Base-by-base conservation (phyloP, 768 basidiomycete species). In the Termitomyces sp. region DNA sequence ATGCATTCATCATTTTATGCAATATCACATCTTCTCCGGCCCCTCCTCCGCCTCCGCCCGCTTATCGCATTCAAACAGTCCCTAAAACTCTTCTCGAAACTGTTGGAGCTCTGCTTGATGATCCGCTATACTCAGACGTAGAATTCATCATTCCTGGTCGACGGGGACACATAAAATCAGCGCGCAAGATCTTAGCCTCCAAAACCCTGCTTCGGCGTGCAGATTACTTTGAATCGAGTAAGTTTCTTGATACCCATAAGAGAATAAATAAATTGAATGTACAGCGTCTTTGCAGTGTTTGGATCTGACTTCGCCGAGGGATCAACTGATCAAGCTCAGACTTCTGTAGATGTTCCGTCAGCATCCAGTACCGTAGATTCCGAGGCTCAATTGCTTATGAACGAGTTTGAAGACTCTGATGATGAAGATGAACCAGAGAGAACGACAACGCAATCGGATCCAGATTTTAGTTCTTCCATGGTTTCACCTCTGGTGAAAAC, bases 111-210 rank as follows among this genome's bases (percentile, higher is more conserved):
- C 70, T 93, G 24, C 73, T 93, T 10, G 85, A 93, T 61, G 88
- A 93, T 62, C 87, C 87, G n/a, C 65, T 79, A 12, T 93, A 93
- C 62, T 91, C 91, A 6, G 91, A 94, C 62, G 82, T 93, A 17
- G 84, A 87, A 65, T 93, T 94, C 60, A 72, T 92, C 19, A 71
- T 93, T 30, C 87, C 88, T 0, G 63, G 67, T 47, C 67, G 70
- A 44, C 64, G 66, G 2, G 70, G 73, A 42, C 71, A 71, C 32
- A 64, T 75, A 34, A 67, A 68, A 22, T 66, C 73, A 26, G 70
- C 71, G 15, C 67, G 69, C 22, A 74, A 70, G 41, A 88, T 94
- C 59, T 88, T 81, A 65, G 91, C 90, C 1, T 81, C 83, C 43
- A 82, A 79, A 60, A 82, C 77, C 62, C 63, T 94, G 42, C 74